Evolutionary conservation across 2,329 filamentous ascomycete species (phyloP), one percentile per base, ranked within the genome.

Genomic region (Talaromyces sp.): DNA sequence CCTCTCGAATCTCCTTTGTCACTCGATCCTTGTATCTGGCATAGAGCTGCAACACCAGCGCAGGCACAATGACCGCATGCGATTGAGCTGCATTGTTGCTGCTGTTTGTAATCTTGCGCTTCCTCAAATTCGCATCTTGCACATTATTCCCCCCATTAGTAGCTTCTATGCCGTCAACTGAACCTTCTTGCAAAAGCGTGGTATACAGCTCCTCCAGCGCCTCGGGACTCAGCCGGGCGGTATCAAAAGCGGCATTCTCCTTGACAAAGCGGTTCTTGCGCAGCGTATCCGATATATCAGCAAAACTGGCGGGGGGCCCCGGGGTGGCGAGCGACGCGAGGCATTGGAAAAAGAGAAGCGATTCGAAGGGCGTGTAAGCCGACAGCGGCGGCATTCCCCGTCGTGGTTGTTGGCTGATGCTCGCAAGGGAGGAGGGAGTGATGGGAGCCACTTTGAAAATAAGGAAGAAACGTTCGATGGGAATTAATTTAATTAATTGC

Each of bases 291-390:
- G 91, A 92, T 64, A 95, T 90, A 67, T 82, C 82, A 69, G 79
- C 78, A 77, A 96, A 95, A 72, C 84, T 86, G 63, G 81, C 74
- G 57, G 85, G 79, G n/a, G n/a, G n/a, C n/a, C n/a, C n/a, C 66
- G 86, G 83, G 65, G 86, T 80, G 71, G 89, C 89, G 75, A 89
- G 82, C 67, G 81, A 80, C 66, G 86, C 83, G 65, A 96, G 83
- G 63, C 88, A 88, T 77, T 93, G 90, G 78, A 95, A 93, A 70
- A 96, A 84, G 66, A 95, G 84, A 64, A 96, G 83, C 71, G 88
- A 89, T 83, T 96, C 92, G 80, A 96, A 89, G 68, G 88, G 85
- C 72, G 91, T 93, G 78, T 95, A 93, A 70, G 82, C 81, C 71
- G 85, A 82, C 75, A 81, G 71, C 74, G 80, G 80, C 78, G 80